Base-by-base conservation (phyloP, 331 rosid species). In the Prunus yedoensis region DNA sequence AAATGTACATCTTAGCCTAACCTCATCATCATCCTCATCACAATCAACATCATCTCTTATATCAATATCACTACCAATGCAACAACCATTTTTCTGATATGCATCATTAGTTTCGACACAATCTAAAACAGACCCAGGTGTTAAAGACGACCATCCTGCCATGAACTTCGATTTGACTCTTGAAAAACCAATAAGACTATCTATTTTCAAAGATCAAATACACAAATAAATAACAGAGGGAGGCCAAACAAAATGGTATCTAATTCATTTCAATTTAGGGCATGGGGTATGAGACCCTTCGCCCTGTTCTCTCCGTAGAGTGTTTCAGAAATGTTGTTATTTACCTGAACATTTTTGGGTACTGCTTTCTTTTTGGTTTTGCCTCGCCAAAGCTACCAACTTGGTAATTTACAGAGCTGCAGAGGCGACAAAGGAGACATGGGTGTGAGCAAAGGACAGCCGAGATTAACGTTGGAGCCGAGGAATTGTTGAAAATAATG, bases 121-220 rank as follows among this genome's bases (percentile, higher is more conserved):
- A 78, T 85, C 90, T 57, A 77, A 53, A 74, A 74, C 80, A 53
- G 88, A 78, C 78, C 87, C 88, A 75, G 86, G 80, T 20, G 84
- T 63, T 54, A 83, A 41, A 79, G 23, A 63, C 52, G 87, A 77
- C 84, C 90, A 85, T 71, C 77, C 88, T 80, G 85, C 97, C 95
- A 91, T 86, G 66, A 83, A 85, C 82, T 77, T 78, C 16, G 77
- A 82, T 68, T 70, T 64, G 77, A 59, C 76, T 27, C 35, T 56
- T 17, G 68, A 46, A 58, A 73, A 71, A 10, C 49, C 68, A 25
- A 45, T n/a, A 73, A 41, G 67, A 41, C 5, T 23, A 6, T 11
- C 10, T 30, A 7, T 73, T 58, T 18, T 46, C 43, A 43, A 59
- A 23, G 46, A 60, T 59, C 58, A 73, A 73, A 49, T 15, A 41